Conservation (phyloP, 257 asterid species). For the Salvia hispanica region DNA sequence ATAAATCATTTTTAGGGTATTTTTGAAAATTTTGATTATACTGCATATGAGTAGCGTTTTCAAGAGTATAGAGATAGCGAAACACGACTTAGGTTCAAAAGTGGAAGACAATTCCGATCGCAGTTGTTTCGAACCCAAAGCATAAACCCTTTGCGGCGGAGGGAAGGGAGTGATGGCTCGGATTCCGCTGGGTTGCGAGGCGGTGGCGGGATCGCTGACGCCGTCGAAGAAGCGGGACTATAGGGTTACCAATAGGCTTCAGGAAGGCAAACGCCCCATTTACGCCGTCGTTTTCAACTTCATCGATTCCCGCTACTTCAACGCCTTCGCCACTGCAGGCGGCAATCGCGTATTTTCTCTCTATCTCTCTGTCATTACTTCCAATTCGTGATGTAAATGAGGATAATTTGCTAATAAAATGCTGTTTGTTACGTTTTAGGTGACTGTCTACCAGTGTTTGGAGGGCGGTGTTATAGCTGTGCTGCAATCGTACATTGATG, state of each 20-base stretch:
- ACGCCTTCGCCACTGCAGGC: conserved; percentile 93
- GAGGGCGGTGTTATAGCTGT: conserved; percentile 95
- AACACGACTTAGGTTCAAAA: too few relatives aligned
- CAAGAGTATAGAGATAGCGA: too few relatives aligned
- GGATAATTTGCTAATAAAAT: not conserved
- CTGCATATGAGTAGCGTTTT: too few relatives aligned
- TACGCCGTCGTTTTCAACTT: conserved; percentile 94
- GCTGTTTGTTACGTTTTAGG: conserved; percentile 47
- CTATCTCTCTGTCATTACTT: not conserved
- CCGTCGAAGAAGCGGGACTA: conserved; percentile 81
- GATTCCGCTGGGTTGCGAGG: conserved; percentile 71
- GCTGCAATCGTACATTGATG: conserved; percentile 94
- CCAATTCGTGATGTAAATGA: not conserved
- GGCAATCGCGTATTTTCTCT: conserved; percentile 68
- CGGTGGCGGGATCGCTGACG: conserved; percentile 77
- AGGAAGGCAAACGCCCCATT: conserved; percentile 93
- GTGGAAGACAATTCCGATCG: too few relatives aligned
- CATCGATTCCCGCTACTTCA: conserved; percentile 81
- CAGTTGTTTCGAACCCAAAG: not conserved
- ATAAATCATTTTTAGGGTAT: too few relatives aligned
- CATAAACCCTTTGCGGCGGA: conserved; percentile 21
- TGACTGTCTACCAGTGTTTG: conserved; percentile 88
- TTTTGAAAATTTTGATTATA: too few relatives aligned
- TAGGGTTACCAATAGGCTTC: conserved; percentile 83
- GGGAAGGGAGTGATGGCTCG: conserved; percentile 52